A percentile compares a stretch with the other conserved stretches of the same genome.
phyloP scores from a whole-genome alignment of 163 green algal species.

The Scenedesmus sp. region DNA sequence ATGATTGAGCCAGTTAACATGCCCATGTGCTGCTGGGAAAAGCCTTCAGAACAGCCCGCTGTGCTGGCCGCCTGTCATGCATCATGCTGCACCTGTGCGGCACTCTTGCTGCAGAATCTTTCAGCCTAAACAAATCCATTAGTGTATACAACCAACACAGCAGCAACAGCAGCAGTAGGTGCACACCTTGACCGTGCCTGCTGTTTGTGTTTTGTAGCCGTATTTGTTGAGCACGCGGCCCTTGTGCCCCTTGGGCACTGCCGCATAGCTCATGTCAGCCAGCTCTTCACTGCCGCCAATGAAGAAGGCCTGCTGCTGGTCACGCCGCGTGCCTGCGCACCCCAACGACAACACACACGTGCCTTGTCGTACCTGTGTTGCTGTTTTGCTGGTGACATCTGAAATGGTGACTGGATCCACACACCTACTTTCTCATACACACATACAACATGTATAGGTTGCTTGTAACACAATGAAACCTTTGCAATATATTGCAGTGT shows the following conservation, averaged over 20 bases:
- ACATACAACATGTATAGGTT: neutral
- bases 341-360: neutral
- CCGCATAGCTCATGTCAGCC: constrained; percentile 65
- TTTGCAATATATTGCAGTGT: no score
- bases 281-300: constrained; percentile 73
- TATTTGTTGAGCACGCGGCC: constrained; percentile 73
- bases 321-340: constrained; percentile 47
- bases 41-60: neutral
- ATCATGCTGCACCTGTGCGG: neutral
- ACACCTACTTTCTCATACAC: no score
- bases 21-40: neutral
- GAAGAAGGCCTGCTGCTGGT: constrained; percentile 69
- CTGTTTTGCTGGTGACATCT: no score
- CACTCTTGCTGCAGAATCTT: neutral
- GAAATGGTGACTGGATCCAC: no score
- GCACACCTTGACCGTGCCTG: constrained; percentile 69
- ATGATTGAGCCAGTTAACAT: neutral
- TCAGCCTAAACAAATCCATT: neutral
- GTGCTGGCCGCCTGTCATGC: no score
- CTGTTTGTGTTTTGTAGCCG: constrained; percentile 72
- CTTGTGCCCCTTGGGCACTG: constrained; percentile 30
- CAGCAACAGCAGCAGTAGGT: no score
- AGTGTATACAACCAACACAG: neutral
- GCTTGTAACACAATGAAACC: neutral
- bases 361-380: neutral